Base-by-base conservation (phyloP, 75 land plant species). In the Cryptomeria japonica region DNA sequence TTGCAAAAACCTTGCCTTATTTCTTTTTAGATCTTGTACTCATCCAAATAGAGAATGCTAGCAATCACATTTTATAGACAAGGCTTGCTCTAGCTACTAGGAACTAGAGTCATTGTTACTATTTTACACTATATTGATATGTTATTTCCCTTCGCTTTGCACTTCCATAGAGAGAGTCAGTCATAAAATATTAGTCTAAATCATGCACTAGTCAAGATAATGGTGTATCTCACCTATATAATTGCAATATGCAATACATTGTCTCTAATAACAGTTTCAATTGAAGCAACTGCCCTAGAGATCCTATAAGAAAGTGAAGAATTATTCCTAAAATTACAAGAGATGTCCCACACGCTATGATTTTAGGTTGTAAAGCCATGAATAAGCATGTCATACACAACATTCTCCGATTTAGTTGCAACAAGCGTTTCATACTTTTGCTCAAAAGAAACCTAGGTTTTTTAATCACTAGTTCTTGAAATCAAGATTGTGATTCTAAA, bases 281-380 rank as follows among this genome's bases (percentile, higher is more conserved):
- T 84, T 32, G 98, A 87, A 16, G 95, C 96, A 51, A 96, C 91
- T n/a, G 97, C 95, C 94, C 95, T 14, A 95, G 93, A 41, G 98
- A 98, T 10, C 98, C 97, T 0, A 91, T 92, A 11, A 97, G 82
- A 72, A 97, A 97, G 83, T 92, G 96, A 49, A 96, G 70, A 0
- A 89, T 92, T 96, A 97, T 97, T 32, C 94, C 96, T 55, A 90
- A 87, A 13, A 91, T 9, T 1, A 96, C 94, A 44, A 93, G 80
- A 13, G 68, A 41, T n/a, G 92, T 79, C 9, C 99, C 99, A 78
- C 99, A 97, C 1, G 94, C 93, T 4, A 97, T 86, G 25, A 95
- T n/a, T 82, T 94, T 92, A 85, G 93, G 90, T 58, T 96, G 98
- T 15, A 91, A 44, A 25, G 95, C 97, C 99, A 97, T 97, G 90